Conservation (phyloP, 495 filamentous ascomycete species). For the Xeromyces bisporus region DNA sequence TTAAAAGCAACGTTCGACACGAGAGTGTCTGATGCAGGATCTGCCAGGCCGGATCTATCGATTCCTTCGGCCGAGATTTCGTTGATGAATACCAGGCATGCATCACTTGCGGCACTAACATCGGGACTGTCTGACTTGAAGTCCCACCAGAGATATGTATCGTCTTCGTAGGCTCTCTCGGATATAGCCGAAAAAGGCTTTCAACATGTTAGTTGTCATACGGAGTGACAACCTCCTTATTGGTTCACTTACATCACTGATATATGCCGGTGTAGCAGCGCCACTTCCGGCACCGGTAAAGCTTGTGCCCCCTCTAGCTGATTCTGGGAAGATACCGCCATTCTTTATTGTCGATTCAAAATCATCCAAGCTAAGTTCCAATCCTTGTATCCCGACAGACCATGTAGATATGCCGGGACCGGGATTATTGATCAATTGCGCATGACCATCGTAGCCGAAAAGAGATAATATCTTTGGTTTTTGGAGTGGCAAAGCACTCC, state of each 20-base stretch:
- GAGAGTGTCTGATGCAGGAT: constrained; percentile 32
- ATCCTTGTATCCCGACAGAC: constrained; percentile 17
- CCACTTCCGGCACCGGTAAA: constrained; percentile 50
- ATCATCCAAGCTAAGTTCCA: not conserved
- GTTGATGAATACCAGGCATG: constrained; percentile 48
- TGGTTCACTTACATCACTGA: constrained; percentile 8
- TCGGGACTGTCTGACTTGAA: constrained; percentile 24
- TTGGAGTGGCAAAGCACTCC: constrained; percentile 43
- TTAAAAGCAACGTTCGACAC: constrained; percentile 37
- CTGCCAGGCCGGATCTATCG: constrained; percentile 9
- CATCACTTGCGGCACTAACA: constrained; percentile 28
- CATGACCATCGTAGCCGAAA: constrained; percentile 43
- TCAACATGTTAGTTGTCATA: constrained; percentile 31
- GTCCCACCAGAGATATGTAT: constrained; percentile 22
- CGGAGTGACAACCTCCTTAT: too few relatives aligned
- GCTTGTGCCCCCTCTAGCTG: constrained; percentile 35
- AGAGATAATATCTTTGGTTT: constrained; percentile 39
- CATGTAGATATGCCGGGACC: constrained; percentile 67
- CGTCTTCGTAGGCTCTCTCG: constrained; percentile 29
- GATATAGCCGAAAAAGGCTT: constrained; percentile 34
- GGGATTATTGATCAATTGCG: constrained; percentile 33
- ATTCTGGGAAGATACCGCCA: not conserved
- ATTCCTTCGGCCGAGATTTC: constrained; percentile 39
- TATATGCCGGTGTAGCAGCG: constrained; percentile 38
- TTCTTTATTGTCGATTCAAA: too few relatives aligned